Evolutionary conservation across 2,329 filamentous ascomycete species (phyloP), one percentile per base, ranked within the genome.

Genomic region (Alternaria consortialis): DNA sequence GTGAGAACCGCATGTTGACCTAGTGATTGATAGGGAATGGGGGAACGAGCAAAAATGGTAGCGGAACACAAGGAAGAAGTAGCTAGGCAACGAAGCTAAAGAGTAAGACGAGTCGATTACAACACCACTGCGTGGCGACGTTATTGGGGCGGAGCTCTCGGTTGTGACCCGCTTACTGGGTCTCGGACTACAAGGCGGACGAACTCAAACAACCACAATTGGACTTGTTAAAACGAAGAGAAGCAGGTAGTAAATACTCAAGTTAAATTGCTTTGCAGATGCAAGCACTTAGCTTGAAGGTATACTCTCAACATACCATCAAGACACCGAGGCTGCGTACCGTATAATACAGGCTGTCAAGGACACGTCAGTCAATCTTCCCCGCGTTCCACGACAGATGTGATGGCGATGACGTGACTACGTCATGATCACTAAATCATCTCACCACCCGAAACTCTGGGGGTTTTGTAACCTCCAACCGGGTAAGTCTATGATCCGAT

Each of bases 1-100:
- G 77, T 53, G 76, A 74, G 71, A 84, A 76, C 77, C 81, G 85
- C 84, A 86, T 86, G 44, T 62, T 80, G 66, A 50, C 36, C 55
- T 55, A 36, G 61, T 50, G 34, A 31, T 37, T 23, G 57, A 37
- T 62, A 44, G 56, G 56, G 53, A 37, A 52, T 44, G 47, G 53
- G 48, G 53, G 39, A 50, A 60, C 44, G 52, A 53, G 48, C 34
- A 61, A 54, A 20, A 59, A n/a, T 40, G 32, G 53, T 36, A 44
- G 56, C 58, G 37, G 46, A 55, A 42, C 40, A 55, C 44, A 60
- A n/a, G 37, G 46, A 37, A 64, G 36, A 61, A 57, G 64, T 55
- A 66, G 40, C 20, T 53, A 48, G 31, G 50, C 46, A 61, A 52
- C 48, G 39, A 56, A 56, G 52, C 64, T 65, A 62, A 61, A 63